Percentiles rank a stretch among this genome's conserved stretches.
phyloP scores from a whole-genome alignment of 805 yeast genomes.

The Metschnikowia kofuensis region DNA sequence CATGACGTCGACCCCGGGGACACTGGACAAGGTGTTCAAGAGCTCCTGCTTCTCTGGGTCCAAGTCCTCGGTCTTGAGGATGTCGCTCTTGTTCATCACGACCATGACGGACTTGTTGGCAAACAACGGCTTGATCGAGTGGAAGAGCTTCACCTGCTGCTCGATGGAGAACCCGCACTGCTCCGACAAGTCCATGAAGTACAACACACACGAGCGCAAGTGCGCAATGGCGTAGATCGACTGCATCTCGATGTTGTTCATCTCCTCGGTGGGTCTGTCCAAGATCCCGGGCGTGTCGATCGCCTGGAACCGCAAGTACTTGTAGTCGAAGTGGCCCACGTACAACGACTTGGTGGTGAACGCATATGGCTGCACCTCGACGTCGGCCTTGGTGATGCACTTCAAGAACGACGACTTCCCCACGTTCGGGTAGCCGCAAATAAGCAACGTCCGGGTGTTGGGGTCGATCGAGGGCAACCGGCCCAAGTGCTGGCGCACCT shows the following conservation, averaged over 20 bases:
- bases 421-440: constrained; percentile 98
- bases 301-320: constrained; percentile 96
- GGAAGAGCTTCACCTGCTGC: constrained; percentile 95
- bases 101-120: constrained; percentile 96
- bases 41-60: constrained; percentile 70
- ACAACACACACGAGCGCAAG: constrained; percentile 91
- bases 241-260: constrained; percentile 99
- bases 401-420: constrained; percentile 95
- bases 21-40: constrained; percentile 59
- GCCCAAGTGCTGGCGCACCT: constrained; percentile 98
- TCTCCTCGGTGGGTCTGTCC: constrained; percentile 98
- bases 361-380: constrained; percentile 98
- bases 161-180: constrained; percentile 98
- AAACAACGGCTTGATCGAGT: constrained; percentile 93
- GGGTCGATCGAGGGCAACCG: constrained; percentile 98
- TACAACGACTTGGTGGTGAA: constrained; percentile 96
- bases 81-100: constrained; percentile 93
- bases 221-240: constrained; percentile 98
- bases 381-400: constrained; percentile 96
- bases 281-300: constrained; percentile 98
- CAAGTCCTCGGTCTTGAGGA: constrained; percentile 80
- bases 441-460: constrained; percentile 93
- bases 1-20: constrained; percentile 88
- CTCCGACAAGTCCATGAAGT: constrained; percentile 98
- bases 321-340: constrained; percentile 98